Conservation (phyloP, 2,329 filamentous ascomycete genomes). For the Tympanopsis confertula region DNA sequence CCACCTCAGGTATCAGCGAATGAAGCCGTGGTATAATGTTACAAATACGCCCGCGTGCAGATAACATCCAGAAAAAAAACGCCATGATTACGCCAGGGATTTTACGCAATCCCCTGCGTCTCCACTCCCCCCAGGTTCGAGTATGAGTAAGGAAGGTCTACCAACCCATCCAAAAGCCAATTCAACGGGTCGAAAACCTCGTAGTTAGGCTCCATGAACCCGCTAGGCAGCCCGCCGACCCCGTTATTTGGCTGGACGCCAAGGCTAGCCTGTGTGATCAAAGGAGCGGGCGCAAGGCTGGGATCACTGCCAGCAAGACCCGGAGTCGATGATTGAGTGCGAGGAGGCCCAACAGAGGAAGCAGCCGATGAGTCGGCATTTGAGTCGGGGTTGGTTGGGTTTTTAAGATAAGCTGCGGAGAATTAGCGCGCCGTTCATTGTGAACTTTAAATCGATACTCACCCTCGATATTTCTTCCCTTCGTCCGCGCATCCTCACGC, state of each 20-base stretch:
- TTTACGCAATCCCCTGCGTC: slow-evolving; percentile 3
- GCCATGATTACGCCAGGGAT: background rate
- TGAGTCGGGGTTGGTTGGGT: slow-evolving; percentile 46
- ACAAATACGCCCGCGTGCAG: too few species aligned
- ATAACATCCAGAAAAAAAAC: too few species aligned
- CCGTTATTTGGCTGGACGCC: background rate
- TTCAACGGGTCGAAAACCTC: slow-evolving; percentile 53
- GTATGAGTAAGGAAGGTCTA: slow-evolving; percentile 34
- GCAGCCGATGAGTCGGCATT: slow-evolving; percentile 24
- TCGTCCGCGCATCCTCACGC: slow-evolving; percentile 33
- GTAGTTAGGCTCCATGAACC: slow-evolving; percentile 36
- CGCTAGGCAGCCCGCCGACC: slow-evolving; percentile 4
- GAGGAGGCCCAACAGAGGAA: slow-evolving; percentile 20
- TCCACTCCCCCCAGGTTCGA: slow-evolving; percentile 24
- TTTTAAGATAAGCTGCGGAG: slow-evolving; percentile 35
- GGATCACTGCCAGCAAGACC: slow-evolving; percentile 14
- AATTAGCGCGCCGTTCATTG: slow-evolving; percentile 2
- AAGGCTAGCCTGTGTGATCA: background rate
- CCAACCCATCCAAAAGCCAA: slow-evolving; percentile 48
- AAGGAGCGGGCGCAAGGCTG: slow-evolving; percentile 20
- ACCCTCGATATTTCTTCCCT: slow-evolving; percentile 27
- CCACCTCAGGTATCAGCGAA: too few species aligned
- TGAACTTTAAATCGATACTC: slow-evolving; percentile 5
- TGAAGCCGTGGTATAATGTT: too few species aligned
- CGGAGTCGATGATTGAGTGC: background rate